A percentile compares a stretch with the other conserved stretches of the same genome.
These are phyloP conservation scores for Plicaturopsis crispa DNA, from an alignment of 768 basidiomycete genomes.

Conservation along the genomic window DNA sequence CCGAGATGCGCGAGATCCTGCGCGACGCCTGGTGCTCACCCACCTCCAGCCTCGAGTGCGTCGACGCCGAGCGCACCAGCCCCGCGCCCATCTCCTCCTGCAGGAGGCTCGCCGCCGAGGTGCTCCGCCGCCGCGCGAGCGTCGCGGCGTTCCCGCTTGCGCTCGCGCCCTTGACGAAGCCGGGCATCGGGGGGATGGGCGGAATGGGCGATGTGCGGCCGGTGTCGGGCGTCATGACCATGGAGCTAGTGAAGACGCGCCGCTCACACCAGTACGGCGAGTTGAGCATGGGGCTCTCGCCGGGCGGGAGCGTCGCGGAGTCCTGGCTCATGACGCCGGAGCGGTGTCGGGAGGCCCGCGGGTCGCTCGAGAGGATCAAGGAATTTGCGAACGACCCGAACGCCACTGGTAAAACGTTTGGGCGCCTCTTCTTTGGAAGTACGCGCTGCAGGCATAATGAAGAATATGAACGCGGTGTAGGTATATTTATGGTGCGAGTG, in stretches of 20 bases:
- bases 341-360: constrained; percentile 38
- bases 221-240: constrained; percentile 14
- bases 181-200: constrained; percentile 37
- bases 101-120: constrained; percentile 1
- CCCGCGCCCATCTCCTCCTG: constrained; percentile 15
- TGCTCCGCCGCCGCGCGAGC: background rate
- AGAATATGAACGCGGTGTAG: no score
- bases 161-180: constrained; percentile 27
- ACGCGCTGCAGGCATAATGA: no score
- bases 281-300: constrained; percentile 33
- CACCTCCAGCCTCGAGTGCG: no score
- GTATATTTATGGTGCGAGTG: no score
- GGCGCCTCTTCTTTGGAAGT: no score
- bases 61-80: constrained; percentile 4
- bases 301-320: constrained; percentile 60
- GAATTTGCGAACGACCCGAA: constrained; percentile 58
- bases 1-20: constrained; percentile 30
- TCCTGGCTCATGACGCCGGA: constrained; percentile 59
- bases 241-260: constrained; percentile 16
- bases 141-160: constrained; percentile 2
- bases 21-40: constrained; percentile 11
- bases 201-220: constrained; percentile 27
- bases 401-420: no score
- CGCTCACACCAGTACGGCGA: constrained; percentile 23
- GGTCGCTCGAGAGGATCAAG: constrained; percentile 48